Conservation (phyloP, 2,329 filamentous ascomycete genomes). For the Fusarium nygamai region DNA sequence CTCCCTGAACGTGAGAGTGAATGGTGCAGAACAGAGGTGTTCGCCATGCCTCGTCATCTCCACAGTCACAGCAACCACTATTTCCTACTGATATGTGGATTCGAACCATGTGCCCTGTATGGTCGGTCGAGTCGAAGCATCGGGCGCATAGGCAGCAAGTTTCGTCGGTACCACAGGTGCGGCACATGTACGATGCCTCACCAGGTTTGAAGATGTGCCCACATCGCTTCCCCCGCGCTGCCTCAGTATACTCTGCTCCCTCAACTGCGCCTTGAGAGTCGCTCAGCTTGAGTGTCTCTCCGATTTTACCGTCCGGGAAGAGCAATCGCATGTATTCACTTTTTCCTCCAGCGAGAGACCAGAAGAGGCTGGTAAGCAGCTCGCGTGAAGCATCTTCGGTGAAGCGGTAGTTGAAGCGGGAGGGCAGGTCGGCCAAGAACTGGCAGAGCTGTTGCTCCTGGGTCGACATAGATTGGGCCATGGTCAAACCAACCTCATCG, state of each 20-base stretch:
- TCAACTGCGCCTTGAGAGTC: conserved; percentile 92
- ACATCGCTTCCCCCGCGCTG: conserved; percentile 90
- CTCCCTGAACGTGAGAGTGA: conserved; percentile 72
- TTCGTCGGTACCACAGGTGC: conserved; percentile 93
- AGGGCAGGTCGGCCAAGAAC: conserved; percentile 81
- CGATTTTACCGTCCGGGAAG: conserved; percentile 79
- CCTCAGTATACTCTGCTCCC: conserved; percentile 93
- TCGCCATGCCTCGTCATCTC: conserved; percentile 94
- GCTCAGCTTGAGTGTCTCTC: conserved; percentile 77
- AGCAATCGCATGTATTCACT: conserved; percentile 79
- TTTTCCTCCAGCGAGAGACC: conserved; percentile 81
- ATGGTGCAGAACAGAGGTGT: conserved; percentile 91
- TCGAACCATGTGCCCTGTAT: conserved; percentile 90
- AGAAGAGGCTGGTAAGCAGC: conserved; percentile 84
- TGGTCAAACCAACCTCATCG: conserved; percentile 49
- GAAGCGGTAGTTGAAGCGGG: conserved; percentile 79
- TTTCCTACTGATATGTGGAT: conserved; percentile 90
- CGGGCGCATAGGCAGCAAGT: conserved; percentile 94
- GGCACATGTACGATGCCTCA: conserved; percentile 93
- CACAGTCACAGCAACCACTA: conserved; percentile 96
- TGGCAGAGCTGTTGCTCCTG: conserved; percentile 86
- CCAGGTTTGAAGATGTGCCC: conserved; percentile 97
- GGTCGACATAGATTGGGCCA: conserved; percentile 67
- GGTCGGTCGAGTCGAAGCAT: conserved; percentile 95
- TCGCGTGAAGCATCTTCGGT: conserved; percentile 74